A percentile compares a stretch with the other conserved stretches of the same genome.
These are phyloP conservation scores for barley (Hordeum vulgare) DNA, from an alignment of 176 grass and related monocot species.

Conservation along the genomic window DNA sequence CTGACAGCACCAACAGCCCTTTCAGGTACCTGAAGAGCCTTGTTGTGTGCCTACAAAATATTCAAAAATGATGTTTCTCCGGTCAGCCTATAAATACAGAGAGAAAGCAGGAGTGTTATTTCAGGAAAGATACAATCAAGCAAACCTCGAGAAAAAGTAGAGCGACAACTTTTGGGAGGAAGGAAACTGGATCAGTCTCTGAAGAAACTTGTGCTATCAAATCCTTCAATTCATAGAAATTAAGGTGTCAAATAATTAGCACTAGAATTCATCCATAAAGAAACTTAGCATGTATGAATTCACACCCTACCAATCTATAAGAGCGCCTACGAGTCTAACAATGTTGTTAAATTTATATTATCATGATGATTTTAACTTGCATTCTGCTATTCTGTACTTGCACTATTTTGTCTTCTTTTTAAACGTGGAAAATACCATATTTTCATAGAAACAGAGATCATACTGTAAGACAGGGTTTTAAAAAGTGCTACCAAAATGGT, in stretches of 20 bases:
- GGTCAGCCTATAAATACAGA: slow-evolving; percentile 1
- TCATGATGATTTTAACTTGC: neutral
- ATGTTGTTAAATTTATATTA: neutral
- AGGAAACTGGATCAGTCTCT: slow-evolving; percentile 75
- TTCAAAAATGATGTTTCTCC: slow-evolving; percentile 5
- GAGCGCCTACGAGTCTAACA: neutral
- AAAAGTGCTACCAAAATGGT: slow-evolving; percentile 3
- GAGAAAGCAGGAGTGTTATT: neutral
- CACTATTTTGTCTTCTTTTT: neutral
- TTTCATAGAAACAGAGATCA: neutral
- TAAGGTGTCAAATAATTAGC: slow-evolving; percentile 23
- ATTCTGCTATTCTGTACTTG: neutral
- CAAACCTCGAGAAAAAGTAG: slow-evolving; percentile 83
- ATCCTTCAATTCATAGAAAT: slow-evolving; percentile 55
- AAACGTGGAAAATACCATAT: neutral
- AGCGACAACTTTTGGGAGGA: slow-evolving; percentile 84
- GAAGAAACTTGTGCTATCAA: slow-evolving; percentile 73
- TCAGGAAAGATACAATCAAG: neutral
- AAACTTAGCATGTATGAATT: neutral
- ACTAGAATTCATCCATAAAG: neutral
- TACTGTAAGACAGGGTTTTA: neutral
- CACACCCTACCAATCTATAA: neutral
- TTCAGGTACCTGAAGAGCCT: slow-evolving; percentile 87
- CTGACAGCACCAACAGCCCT: slow-evolving; percentile 70
- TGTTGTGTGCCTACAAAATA: slow-evolving; percentile 62